Evolutionary conservation across 164 flowering plant genomes (phyloP), one percentile per base, ranked within the genome.

Genomic region (Akebia trifoliata): DNA sequence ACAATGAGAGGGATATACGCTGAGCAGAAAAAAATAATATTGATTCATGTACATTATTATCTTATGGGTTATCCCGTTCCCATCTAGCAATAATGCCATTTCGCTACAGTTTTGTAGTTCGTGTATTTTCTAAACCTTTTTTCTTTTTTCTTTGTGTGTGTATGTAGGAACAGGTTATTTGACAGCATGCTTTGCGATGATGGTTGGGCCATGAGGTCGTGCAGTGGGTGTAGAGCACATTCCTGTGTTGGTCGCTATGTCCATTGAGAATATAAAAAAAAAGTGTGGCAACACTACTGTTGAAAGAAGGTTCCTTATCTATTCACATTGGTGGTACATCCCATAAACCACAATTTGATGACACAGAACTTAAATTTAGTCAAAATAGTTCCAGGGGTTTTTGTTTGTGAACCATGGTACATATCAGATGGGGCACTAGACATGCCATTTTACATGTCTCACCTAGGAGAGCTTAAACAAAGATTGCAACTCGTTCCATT

Each of bases 221-320:
- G 95, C 85, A 30, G 84, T 87, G 60, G 99, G 99, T 38, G 81
- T 94, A 8, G 99, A 94, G 59, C 99, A 94, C 67, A 94, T 94
- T 63, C 95, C 96, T 50, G 93, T 90, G 67, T 50, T 94, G 73
- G 95, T 73, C 6, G 50, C 79, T 43, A 37, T 69, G 22, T 90
- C 96, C 3, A 69, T 94, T 26, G 54, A 77, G 51, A 90, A 85
- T 65, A 78, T 94, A 25, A 50, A 83, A 44, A n/a, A 84, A 74
- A 58, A 81, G 93, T 75, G 81, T 79, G 12, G 97, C 82, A 4
- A 90, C 89, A 75, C 70, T 84, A 9, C 69, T 86, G 30, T 55
- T 87, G 61, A 68, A 86, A 74, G 81, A 78, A 57, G 96, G 96
- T 31, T 76, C 82, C 26, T 80, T 94, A 7, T 68, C 74, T 2